These are phyloP conservation scores for Podaxis sp. DNA, from an alignment of 768 basidiomycete genomes.

Conservation along the genomic window DNA sequence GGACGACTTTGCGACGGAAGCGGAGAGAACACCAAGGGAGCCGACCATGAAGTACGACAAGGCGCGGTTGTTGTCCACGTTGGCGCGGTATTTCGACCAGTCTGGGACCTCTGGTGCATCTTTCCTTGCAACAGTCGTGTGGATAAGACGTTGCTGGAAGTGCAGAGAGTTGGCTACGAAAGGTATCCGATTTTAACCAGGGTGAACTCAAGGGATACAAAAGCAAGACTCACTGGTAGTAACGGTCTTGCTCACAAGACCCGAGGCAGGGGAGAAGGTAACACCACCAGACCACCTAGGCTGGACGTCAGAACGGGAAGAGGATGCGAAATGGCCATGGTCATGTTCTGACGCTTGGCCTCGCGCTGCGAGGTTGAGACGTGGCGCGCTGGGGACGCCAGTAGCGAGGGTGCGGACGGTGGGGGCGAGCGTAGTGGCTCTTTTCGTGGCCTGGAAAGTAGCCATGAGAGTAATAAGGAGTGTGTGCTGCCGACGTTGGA, in stretches of 20 bases:
- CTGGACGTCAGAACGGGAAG: conserved; percentile 60
- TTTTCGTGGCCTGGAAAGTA: conserved; percentile 73
- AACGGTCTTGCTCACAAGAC: conserved; percentile 66
- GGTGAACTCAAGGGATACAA: conserved; percentile 13
- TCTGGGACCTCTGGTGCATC: conserved; percentile 87
- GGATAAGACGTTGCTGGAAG: conserved; percentile 70
- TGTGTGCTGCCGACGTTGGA: conserved; percentile 23
- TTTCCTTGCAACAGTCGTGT: conserved; percentile 68
- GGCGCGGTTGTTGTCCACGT: conserved; percentile 66
- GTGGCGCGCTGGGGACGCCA: conserved; percentile 77
- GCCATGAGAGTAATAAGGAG: conserved; percentile 50
- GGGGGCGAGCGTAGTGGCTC: conserved; percentile 78
- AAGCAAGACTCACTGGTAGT: conserved; percentile 51
- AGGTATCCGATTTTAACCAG: conserved; percentile 2
- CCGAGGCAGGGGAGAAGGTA: conserved; percentile 45
- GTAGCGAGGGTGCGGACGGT: conserved; percentile 77
- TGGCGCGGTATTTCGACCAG: conserved; percentile 78
- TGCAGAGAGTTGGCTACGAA: conserved; percentile 48
- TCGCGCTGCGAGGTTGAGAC: conserved; percentile 71
- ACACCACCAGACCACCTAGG: conserved; percentile 62
- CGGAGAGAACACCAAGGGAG: conserved; percentile 89
- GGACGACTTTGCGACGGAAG: conserved; percentile 91
- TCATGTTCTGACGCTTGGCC: conserved; percentile 61
- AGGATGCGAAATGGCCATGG: conserved; percentile 48
- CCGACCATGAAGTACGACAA: conserved; percentile 91